Percentiles rank a stretch among this genome's conserved stretches.
Conservation (phyloP, 257 asterid species). For the Lavandula angustifolia region DNA sequence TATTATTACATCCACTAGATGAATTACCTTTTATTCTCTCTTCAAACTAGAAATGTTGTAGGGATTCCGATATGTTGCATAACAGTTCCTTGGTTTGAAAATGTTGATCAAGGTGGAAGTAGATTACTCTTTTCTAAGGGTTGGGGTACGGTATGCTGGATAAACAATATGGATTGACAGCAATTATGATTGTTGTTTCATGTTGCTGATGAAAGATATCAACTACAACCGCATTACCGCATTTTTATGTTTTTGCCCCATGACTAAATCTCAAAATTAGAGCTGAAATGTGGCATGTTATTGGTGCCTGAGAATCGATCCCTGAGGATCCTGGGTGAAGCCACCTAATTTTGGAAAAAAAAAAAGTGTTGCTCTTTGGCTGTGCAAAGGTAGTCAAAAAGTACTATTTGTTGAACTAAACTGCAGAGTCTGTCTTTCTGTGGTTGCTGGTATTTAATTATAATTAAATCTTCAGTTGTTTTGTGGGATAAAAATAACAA, state of each 20-base stretch:
- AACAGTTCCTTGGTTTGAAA: slow-evolving; percentile 16
- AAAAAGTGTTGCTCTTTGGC: slow-evolving; percentile 6
- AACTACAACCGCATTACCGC: neutral
- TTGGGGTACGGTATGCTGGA: slow-evolving; percentile 27
- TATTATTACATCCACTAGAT: slow-evolving; percentile 20
- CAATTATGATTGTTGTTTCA: slow-evolving; percentile 15
- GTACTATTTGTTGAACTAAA: neutral
- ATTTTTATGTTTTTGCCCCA: neutral
- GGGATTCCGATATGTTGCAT: neutral
- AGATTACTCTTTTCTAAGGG: slow-evolving; percentile 1
- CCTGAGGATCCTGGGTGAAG: slow-evolving; percentile 12
- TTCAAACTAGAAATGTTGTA: slow-evolving; percentile 10
- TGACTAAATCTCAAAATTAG: slow-evolving; percentile 9
- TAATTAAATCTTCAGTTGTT: no score
- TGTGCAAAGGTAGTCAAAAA: slow-evolving; percentile 12
- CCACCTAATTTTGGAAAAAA: neutral
- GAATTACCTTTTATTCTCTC: slow-evolving; percentile 22
- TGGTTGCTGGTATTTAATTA: no score
- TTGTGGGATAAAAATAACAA: no score
- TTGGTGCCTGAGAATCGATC: slow-evolving; percentile 3
- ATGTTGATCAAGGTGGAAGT: slow-evolving; percentile 21
- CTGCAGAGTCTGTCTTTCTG: slow-evolving; percentile 9
- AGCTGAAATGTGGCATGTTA: slow-evolving; percentile 8
- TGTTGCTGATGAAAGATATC: slow-evolving; percentile 18
- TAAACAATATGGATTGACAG: slow-evolving; percentile 2